These are phyloP conservation scores for Claviceps digitariae DNA, from an alignment of 2,329 filamentous ascomycete species.

Conservation along the genomic window DNA sequence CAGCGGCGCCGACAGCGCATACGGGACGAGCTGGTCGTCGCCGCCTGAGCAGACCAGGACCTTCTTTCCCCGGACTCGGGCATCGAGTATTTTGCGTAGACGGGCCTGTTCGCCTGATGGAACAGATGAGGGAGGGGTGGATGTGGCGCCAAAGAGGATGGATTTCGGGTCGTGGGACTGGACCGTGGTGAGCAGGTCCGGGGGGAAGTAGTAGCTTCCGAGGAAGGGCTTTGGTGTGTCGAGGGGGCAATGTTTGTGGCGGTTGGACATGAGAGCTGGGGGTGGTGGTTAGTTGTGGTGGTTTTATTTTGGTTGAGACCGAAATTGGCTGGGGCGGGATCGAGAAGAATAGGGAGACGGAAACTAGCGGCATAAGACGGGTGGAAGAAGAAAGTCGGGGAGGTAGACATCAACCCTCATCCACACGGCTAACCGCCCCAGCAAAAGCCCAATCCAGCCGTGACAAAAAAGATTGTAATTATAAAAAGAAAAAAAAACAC, in stretches of 20 bases:
- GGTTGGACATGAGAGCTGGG: conserved; percentile 56
- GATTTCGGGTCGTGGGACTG: conserved; percentile 60
- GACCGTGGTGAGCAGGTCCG: conserved; percentile 48
- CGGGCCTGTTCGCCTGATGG: conserved; percentile 27
- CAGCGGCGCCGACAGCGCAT: conserved; percentile 45
- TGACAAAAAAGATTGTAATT: too few species aligned
- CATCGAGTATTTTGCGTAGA: conserved; percentile 31
- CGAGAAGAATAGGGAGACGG: too few species aligned
- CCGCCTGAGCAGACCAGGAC: conserved; percentile 52
- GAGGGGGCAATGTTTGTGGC: conserved; percentile 52
- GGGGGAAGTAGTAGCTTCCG: conserved; percentile 66
- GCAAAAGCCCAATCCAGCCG: too few species aligned
- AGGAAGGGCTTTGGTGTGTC: conserved; percentile 46
- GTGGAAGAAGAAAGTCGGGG: too few species aligned
- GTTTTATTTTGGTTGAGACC: neutral
- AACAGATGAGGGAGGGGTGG: conserved; percentile 16
- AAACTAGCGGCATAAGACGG: too few species aligned
- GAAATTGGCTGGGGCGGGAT: too few species aligned
- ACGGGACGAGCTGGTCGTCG: conserved; percentile 61
- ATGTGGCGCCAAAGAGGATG: conserved; percentile 47
- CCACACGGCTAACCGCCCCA: too few species aligned
- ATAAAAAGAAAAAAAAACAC: too few species aligned
- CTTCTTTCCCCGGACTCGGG: conserved; percentile 44
- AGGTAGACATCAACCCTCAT: too few species aligned
- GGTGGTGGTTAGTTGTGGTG: neutral